Evolutionary conservation across 2,329 filamentous ascomycete genomes (phyloP).

Genomic region (Talaromyces rugulosus): DNA sequence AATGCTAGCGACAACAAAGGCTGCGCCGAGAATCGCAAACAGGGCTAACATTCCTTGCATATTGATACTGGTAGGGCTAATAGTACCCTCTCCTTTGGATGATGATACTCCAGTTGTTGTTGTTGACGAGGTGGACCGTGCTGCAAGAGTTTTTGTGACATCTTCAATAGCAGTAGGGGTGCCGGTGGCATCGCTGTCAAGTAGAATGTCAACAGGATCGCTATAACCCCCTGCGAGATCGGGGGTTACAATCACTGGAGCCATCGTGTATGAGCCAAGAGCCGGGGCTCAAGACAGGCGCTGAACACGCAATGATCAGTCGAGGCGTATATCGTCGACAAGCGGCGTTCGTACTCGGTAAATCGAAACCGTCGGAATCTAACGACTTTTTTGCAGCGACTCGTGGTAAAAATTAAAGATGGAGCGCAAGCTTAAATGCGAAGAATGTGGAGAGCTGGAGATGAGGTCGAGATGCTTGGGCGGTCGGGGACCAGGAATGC

Average conservation of each 20-base stretch:
- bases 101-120: conserved; percentile 12
- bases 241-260: conserved; percentile 24
- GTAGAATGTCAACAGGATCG: not conserved
- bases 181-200: not conserved
- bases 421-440: not conserved
- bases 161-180: not conserved
- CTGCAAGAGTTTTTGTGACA: conserved; percentile 6
- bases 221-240: conserved; percentile 15
- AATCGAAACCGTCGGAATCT: not conserved
- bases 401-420: not conserved
- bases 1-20: conserved; percentile 69
- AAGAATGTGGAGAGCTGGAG: not conserved
- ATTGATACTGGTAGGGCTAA: conserved; percentile 41
- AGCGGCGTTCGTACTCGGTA: not conserved
- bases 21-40: conserved; percentile 77
- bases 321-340: not conserved
- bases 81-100: conserved; percentile 25
- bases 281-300: conserved; percentile 31
- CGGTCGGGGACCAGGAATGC: not conserved
- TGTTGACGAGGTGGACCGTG: conserved; percentile 14
- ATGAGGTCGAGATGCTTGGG: not conserved
- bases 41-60: conserved; percentile 70
- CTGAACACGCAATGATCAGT: not conserved
- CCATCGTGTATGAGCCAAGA: conserved; percentile 30
- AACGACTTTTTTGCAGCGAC: not conserved